phyloP scores from a whole-genome alignment of 306 rosid genomes.

The Castanea mollissima region DNA sequence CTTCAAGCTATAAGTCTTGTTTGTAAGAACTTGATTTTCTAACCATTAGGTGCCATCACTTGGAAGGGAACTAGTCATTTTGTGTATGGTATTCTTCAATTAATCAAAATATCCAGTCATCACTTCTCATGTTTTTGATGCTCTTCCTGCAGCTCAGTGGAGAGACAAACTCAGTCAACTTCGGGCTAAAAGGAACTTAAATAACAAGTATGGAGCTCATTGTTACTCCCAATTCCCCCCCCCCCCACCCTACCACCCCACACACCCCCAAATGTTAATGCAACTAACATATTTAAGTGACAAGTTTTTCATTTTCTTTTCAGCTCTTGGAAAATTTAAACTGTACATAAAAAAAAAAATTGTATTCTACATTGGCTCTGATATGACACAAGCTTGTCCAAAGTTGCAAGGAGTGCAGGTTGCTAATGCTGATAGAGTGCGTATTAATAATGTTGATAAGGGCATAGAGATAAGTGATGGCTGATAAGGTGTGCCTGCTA shows the following conservation, averaged over 20 bases:
- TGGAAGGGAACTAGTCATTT: background rate
- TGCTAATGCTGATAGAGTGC: no score
- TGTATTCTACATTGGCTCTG: no score
- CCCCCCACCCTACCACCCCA: no score
- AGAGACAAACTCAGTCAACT: conserved; percentile 59
- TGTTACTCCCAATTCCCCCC: background rate
- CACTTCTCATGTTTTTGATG: background rate
- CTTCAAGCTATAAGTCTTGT: background rate
- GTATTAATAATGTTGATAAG: no score
- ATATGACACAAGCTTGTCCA: no score
- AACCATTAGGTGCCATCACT: conserved; percentile 1
- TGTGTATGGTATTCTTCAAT: background rate
- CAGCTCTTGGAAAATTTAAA: conserved; percentile 20
- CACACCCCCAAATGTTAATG: background rate
- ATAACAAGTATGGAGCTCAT: conserved; percentile 24
- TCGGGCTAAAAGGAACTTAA: conserved; percentile 50
- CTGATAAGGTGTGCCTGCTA: no score
- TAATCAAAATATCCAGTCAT: background rate
- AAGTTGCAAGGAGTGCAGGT: no score
- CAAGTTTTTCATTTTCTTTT: background rate
- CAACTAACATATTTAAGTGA: background rate
- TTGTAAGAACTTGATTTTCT: background rate
- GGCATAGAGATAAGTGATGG: no score
- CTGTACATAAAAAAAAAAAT: conserved; percentile 29
- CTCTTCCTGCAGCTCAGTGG: conserved; percentile 47